Evolutionary conservation across 2,329 filamentous ascomycete species (phyloP).

Genomic region (Cordyceps sp.): DNA sequence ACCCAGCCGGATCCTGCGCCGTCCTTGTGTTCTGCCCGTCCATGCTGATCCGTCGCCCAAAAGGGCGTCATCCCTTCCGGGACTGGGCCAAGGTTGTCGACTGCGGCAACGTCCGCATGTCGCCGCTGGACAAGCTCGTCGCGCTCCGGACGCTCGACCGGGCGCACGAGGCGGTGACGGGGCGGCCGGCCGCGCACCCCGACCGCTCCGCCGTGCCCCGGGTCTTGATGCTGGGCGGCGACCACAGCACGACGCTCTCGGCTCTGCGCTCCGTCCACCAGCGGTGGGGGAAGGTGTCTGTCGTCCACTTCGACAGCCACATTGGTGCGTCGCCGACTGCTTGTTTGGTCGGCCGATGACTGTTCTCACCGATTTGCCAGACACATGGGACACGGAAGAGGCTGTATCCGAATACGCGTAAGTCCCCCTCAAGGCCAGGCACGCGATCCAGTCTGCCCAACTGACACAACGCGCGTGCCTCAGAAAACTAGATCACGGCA

Average conservation of each 20-base stretch:
- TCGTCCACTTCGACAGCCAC: constrained; percentile 57
- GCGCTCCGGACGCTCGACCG: constrained; percentile 8
- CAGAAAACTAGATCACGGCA: constrained; percentile 10
- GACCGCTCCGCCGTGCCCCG: constrained; percentile 4
- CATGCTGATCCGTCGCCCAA: neutral
- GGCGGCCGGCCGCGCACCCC: constrained; percentile 4
- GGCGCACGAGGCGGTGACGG: constrained; percentile 5
- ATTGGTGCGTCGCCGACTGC: constrained; percentile 3
- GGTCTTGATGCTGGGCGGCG: constrained; percentile 50
- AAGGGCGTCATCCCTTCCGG: constrained; percentile 7
- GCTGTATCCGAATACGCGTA: constrained; percentile 1
- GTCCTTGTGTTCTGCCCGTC: neutral
- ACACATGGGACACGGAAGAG: constrained; percentile 7
- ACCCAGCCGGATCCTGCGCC: too few species aligned
- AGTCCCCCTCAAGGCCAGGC: too few species aligned
- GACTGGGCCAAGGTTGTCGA: constrained; percentile 60
- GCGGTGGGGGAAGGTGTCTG: constrained; percentile 43
- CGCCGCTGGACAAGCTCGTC: constrained; percentile 7
- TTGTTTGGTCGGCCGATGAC: neutral
- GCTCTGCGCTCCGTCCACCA: constrained; percentile 45
- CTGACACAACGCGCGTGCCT: neutral
- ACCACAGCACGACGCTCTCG: constrained; percentile 51
- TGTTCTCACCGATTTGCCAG: neutral
- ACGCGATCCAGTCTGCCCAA: neutral
- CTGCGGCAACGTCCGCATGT: constrained; percentile 46